Percentiles rank a stretch among this genome's conserved stretches.
Evolutionary conservation across 768 basidiomycete species (phyloP).

Genomic region (Cystobasidium ongulense): DNA sequence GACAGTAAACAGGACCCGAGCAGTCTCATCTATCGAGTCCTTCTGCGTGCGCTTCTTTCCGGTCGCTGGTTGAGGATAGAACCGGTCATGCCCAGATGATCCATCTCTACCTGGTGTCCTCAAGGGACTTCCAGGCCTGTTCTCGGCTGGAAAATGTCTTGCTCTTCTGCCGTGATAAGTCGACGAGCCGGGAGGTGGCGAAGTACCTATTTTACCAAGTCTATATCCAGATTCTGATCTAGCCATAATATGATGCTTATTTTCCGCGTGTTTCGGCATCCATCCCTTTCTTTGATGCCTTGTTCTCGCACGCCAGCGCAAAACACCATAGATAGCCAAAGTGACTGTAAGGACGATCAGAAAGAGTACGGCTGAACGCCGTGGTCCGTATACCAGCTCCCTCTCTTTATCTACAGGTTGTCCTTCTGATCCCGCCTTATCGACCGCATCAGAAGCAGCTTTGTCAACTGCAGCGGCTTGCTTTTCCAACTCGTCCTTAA

Average conservation of each 20-base stretch:
- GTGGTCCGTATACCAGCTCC: conserved; percentile 40
- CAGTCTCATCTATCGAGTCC: background rate
- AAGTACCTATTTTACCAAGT: background rate
- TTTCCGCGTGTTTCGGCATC: background rate
- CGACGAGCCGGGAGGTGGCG: background rate
- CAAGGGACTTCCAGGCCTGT: background rate
- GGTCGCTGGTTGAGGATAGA: background rate
- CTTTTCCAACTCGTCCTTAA: conserved; percentile 9
- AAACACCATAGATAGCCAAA: conserved; percentile 7
- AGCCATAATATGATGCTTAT: background rate
- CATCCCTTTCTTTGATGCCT: background rate
- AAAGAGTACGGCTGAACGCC: conserved; percentile 38
- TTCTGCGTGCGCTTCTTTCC: background rate
- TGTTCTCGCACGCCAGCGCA: conserved; percentile 12
- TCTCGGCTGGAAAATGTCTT: background rate
- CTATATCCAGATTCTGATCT: background rate
- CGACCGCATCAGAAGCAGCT: conserved; percentile 16
- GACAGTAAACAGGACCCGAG: background rate
- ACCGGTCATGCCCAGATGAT: background rate
- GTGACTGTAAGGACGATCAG: conserved; percentile 32
- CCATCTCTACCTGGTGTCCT: background rate
- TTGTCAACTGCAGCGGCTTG: background rate
- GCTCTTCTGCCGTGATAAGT: background rate
- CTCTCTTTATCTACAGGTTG: conserved; percentile 38
- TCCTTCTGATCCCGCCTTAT: background rate